Base-by-base conservation (phyloP, 2,329 filamentous ascomycete genomes). In the Eutypa lata region DNA sequence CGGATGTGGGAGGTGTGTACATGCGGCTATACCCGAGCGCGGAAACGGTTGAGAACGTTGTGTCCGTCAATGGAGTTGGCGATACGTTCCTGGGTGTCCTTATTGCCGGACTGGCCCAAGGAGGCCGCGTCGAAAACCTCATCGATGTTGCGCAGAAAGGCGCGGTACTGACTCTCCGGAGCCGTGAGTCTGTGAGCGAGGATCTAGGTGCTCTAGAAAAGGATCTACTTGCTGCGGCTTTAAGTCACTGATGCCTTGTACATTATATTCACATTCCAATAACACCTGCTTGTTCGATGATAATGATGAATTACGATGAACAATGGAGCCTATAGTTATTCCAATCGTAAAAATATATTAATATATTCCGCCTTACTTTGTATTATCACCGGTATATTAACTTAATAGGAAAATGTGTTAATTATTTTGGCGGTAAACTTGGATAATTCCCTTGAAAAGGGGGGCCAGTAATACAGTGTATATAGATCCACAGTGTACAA, bases 21-120 rank as follows among this genome's bases (percentile, higher is more conserved):
- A 91, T 97, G 86, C 69, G 82, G 33, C 60, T 83, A 19, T 89
- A 90, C 67, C 83, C 89, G 0, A 77, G 88, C 0, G 82, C 81
- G 1, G 84, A 89, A 66, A 72, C 76, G 16, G 78, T 96, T 0
- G 72, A 80, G 19, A 84, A 94, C 24, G 78, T 96, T 1, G 84
- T 93, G 1, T 96, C 91, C 46, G 93, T 97, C 10, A 97, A 97
- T 68, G 94, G 93, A 0, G 91, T 91, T 2, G 94, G 94, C 0
- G 94, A 99, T 71, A 97, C 94, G 0, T 92, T 97, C 68, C 57
- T 95, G 8, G 94, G 93, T 0, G 88, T 91, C 14, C 62, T 97
- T 52, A 76, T 96, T n/a, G 88, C 91, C 1, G 90, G 89, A 0
- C 68, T 97, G 59, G 85, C 86, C 0, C 81, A 78, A 62, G 80